Evolutionary conservation across 257 asterid species (phyloP).

Genomic region (Phtheirospermum japonicum): DNA sequence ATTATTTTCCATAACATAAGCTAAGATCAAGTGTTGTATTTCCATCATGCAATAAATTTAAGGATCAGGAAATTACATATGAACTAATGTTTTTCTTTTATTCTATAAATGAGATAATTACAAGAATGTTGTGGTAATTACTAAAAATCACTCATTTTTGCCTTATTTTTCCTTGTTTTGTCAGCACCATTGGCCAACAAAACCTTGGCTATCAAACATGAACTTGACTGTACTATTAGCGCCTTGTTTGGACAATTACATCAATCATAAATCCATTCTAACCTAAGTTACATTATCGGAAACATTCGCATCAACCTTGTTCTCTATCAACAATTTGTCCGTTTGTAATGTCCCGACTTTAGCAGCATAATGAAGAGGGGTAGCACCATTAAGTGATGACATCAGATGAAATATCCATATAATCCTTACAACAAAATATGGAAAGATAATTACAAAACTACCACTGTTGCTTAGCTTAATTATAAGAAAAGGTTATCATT

Average conservation of each 20-base stretch:
- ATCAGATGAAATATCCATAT: too few relatives aligned
- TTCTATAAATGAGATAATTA: too few relatives aligned
- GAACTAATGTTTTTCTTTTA: too few relatives aligned
- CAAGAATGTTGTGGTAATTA: too few relatives aligned
- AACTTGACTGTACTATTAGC: neutral
- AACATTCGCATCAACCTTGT: slow-evolving; percentile 75
- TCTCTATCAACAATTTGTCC: slow-evolving; percentile 73
- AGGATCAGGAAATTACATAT: too few relatives aligned
- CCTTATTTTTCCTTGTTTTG: slow-evolving; percentile 67
- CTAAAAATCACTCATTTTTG: slow-evolving; percentile 18
- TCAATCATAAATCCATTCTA: slow-evolving; percentile 5
- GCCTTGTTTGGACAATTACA: neutral
- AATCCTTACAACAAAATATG: neutral
- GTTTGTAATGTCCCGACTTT: slow-evolving; percentile 93
- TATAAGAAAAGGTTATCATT: neutral
- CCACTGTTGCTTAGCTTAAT: neutral
- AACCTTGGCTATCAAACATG: slow-evolving; percentile 46
- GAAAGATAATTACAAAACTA: neutral
- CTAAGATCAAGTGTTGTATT: slow-evolving; percentile 67
- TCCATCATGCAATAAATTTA: slow-evolving; percentile 51
- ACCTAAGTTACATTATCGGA: slow-evolving; percentile 69
- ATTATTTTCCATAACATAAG: slow-evolving; percentile 88
- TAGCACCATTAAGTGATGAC: slow-evolving; percentile 62
- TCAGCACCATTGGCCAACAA: slow-evolving; percentile 85
- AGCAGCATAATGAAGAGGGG: slow-evolving; percentile 94